Conservation (phyloP, 805 yeast genomes). For the Barnettozyma pratensis region DNA sequence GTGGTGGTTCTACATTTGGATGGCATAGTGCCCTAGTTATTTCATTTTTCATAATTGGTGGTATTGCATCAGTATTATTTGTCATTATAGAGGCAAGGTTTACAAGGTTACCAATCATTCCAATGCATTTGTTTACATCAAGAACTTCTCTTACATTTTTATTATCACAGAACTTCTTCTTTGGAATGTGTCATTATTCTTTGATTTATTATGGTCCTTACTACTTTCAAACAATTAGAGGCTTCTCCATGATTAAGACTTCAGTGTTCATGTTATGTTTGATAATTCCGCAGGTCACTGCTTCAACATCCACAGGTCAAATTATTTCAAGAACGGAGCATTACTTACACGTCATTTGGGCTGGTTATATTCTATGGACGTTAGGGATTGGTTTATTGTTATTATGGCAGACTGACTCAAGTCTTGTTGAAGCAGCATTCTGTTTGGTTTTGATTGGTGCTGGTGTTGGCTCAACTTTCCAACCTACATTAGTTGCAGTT, state of each 20-base stretch:
- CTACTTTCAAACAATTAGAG: constrained; percentile 26
- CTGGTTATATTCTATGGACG: constrained; percentile 9
- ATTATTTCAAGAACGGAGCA: constrained; percentile 10
- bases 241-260: constrained; percentile 10
- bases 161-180: constrained; percentile 35
- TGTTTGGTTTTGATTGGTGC: constrained; percentile 30
- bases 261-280: constrained; percentile 16
- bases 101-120: constrained; percentile 50
- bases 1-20: constrained; percentile 54
- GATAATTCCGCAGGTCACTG: constrained; percentile 11
- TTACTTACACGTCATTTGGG: constrained; percentile 15
- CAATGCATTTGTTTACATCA: constrained; percentile 38
- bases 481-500: constrained; percentile 34
- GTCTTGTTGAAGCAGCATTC: not conserved
- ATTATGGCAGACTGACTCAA: not conserved
- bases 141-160: constrained; percentile 31
- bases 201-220: constrained; percentile 44
- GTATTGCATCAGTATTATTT: constrained; percentile 35
- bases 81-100: constrained; percentile 39
- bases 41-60: constrained; percentile 39
- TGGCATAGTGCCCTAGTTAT: constrained; percentile 49
- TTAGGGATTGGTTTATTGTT: not conserved
- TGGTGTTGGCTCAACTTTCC: constrained; percentile 23
- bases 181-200: constrained; percentile 45
- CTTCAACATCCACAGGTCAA: constrained; percentile 14